phyloP scores from a whole-genome alignment of 177 flowering plant genomes.

The Vitis hybrid region DNA sequence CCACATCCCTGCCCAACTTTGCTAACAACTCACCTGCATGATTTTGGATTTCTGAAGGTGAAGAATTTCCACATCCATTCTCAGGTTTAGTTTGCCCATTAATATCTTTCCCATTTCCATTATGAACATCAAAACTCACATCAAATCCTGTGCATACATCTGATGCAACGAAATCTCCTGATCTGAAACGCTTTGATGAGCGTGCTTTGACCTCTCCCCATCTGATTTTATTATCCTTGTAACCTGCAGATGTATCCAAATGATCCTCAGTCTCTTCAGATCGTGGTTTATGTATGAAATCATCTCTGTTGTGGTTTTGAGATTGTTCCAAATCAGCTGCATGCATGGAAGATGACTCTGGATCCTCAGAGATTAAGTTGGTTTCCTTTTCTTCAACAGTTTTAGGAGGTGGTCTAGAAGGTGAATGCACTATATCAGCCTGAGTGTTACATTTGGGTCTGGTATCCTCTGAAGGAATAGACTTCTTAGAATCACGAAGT shows the following conservation, averaged over 20 bases:
- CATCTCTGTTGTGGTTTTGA: constrained; percentile 3
- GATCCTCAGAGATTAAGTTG: constrained; percentile 20
- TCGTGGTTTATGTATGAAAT: neutral
- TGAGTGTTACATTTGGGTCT: constrained; percentile 10
- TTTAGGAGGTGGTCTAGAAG: constrained; percentile 29
- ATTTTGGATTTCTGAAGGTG: constrained; percentile 15
- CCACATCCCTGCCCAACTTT: constrained; percentile 13
- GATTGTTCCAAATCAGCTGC: constrained; percentile 6
- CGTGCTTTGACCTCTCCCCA: constrained; percentile 66
- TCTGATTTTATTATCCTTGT: constrained; percentile 35
- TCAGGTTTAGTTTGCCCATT: constrained; percentile 25
- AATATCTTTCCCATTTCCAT: constrained; percentile 15
- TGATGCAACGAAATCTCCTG: constrained; percentile 27
- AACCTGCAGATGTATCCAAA: constrained; percentile 35
- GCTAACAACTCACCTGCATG: constrained; percentile 12
- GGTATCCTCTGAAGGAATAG: constrained; percentile 19
- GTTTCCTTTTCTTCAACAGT: constrained; percentile 8
- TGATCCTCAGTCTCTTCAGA: constrained; percentile 20
- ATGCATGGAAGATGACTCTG: constrained; percentile 24
- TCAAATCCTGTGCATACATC: constrained; percentile 21
- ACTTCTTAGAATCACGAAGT: constrained; percentile 46
- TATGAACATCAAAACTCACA: constrained; percentile 15
- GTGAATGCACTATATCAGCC: constrained; percentile 26
- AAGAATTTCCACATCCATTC: constrained; percentile 8
- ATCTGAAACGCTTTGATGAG: constrained; percentile 46